phyloP scores from a whole-genome alignment of 108 stramenopile genomes.

The Nitzschia palea region DNA sequence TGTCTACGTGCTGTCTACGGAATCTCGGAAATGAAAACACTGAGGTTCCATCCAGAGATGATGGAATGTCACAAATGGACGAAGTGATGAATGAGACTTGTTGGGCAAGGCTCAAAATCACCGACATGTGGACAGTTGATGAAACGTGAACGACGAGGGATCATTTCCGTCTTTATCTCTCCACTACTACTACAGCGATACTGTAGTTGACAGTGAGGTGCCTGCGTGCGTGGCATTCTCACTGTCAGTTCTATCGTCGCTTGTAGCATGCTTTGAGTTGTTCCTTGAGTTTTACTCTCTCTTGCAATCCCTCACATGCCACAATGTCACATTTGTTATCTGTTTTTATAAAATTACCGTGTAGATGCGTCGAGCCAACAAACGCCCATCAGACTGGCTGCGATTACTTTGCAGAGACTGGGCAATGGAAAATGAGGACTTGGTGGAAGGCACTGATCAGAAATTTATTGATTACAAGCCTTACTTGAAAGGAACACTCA shows the following conservation, averaged over 20 bases:
- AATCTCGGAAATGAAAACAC: not conserved
- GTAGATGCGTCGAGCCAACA: slow-evolving; percentile 70
- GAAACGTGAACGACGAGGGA: too few species aligned
- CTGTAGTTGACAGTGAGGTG: too few species aligned
- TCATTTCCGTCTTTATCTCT: too few species aligned
- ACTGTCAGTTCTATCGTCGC: too few species aligned
- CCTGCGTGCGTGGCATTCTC: too few species aligned
- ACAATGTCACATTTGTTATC: not conserved
- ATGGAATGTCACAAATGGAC: not conserved
- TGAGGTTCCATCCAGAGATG: not conserved
- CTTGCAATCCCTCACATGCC: not conserved
- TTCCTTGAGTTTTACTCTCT: too few species aligned
- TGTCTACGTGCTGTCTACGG: not conserved
- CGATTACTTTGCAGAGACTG: slow-evolving; percentile 66
- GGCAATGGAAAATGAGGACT: slow-evolving; percentile 51
- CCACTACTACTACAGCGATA: too few species aligned
- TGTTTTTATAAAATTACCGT: not conserved
- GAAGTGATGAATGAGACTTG: not conserved
- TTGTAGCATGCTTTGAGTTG: too few species aligned
- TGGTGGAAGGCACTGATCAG: slow-evolving; percentile 52
- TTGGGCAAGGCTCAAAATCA: not conserved
- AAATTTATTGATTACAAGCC: slow-evolving; percentile 73
- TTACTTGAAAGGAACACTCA: slow-evolving; percentile 63
- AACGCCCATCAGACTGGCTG: slow-evolving; percentile 78
- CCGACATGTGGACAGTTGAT: too few species aligned